Evolutionary conservation across 768 basidiomycete species (phyloP), one percentile per base, ranked within the genome.

Genomic region (Paxillus rubicundulus): DNA sequence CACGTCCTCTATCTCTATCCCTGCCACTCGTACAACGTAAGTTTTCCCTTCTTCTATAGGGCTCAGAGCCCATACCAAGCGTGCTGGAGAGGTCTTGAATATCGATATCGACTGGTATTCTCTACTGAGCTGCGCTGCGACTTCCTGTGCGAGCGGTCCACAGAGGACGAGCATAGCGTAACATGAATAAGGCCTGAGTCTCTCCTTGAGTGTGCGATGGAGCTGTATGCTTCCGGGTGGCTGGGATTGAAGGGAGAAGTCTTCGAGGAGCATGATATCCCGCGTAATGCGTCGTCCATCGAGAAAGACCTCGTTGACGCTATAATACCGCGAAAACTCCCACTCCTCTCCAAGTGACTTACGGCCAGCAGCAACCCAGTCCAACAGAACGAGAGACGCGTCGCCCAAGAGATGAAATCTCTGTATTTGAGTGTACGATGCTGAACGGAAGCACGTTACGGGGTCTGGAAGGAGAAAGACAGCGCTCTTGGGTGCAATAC

Each of bases 341-440:
- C 96, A 98, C 47, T 90, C 86, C 64, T 98, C 96, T 28, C 89
- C 89, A 21, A 83, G 75, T 8, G 85, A 79, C 65, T 82, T 85
- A 33, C 96, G 81, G 10, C 96, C 96, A 3, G 90, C 89, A 1
- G 93, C 97, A 52, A 92, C 73, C 92, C 94, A 97, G 66, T 98
- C 96, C 14, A 98, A 78, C 1, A 95, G 69, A 38, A 91, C 77
- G 8, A 86, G 72, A 12, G 87, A 89, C 9, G 86, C 79, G 39
- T 75, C 76, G 9, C 61, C 61, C 9, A 77, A 76, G 33, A 97
- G 76, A 49, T 75, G 72, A 70, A 98, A 93, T 38, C 76, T 84
- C 74, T 98, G 96, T 3, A 75, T 72, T 66, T 98, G 95, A 53
- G 80, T 79, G 71, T 98, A 98, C 0, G 80, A 81, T 8, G 96